phyloP scores from a whole-genome alignment of 306 rosid species.

The Fragaria iinumae region DNA sequence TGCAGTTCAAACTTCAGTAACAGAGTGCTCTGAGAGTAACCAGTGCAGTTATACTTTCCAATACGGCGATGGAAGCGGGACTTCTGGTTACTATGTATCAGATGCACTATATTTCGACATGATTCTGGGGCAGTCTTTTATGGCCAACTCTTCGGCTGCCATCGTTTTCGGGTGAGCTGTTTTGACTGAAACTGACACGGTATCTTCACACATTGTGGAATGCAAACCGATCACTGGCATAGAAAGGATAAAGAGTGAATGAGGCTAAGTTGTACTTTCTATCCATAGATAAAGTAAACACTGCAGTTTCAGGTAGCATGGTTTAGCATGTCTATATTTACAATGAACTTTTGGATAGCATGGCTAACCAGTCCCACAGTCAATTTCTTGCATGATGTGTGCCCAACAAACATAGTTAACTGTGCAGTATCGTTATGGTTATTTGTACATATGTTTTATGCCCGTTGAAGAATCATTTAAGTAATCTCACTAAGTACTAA shows the following conservation, averaged over 20 bases:
- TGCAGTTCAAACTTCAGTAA: slow-evolving; percentile 50
- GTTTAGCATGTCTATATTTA: not conserved
- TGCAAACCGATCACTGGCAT: not conserved
- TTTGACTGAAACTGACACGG: slow-evolving; percentile 15
- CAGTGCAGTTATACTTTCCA: slow-evolving; percentile 78
- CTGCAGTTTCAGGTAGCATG: too few species aligned
- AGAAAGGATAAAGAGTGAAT: slow-evolving; percentile 11
- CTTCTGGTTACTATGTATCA: slow-evolving; percentile 69
- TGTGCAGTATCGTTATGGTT: not conserved
- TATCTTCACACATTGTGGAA: slow-evolving; percentile 1
- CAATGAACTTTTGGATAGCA: not conserved
- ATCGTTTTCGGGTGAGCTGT: slow-evolving; percentile 83
- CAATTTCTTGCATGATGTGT: not conserved
- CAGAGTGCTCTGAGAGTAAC: slow-evolving; percentile 66
- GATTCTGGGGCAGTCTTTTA: slow-evolving; percentile 64
- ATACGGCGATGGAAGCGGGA: slow-evolving; percentile 91
- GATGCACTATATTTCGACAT: slow-evolving; percentile 71
- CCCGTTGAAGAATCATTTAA: not conserved
- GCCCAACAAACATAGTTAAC: not conserved
- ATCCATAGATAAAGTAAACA: not conserved
- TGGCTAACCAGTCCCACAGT: not conserved
- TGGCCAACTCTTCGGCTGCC: slow-evolving; percentile 61
- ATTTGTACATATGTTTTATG: not conserved
- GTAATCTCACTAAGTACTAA: slow-evolving; percentile 1
- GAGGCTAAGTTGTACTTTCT: not conserved